Evolutionary conservation across 2,329 filamentous ascomycete species (phyloP), one percentile per base, ranked within the genome.

Genomic region (Lizonia empirigonia): DNA sequence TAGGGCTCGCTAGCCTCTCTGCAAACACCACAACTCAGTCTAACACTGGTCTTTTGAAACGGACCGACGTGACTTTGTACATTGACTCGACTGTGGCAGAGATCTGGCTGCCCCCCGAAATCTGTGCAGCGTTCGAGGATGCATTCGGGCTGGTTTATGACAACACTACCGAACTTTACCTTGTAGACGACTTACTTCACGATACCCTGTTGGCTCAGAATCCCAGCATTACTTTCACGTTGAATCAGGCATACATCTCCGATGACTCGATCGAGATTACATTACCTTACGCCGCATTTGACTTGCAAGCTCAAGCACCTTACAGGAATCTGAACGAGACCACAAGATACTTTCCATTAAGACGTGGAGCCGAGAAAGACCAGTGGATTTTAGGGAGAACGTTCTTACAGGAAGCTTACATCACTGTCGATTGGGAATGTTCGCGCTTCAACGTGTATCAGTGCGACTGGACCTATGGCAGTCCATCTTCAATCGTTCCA

Each of bases 361-460:
- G 83, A 60, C 81, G 81, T 51, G 76, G 82, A 9, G 64, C 78
- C 16, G 77, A 81, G 49, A 77, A 78, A 27, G 76, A 76, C 12
- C 78, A 84, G 56, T 81, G 83, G 67, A 81, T 86, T 10, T 78
- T 90, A 27, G 88, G 88, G 7, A 80, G 86, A 26, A 81, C 83
- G 0, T 90, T 90, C 58, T 73, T 91, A 45, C 88, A 90, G 65
- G 87, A 90, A 69, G 81, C 86, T 2, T 80, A 81, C 53, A 52
- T 81, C 38, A 72, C 70, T 3, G 77, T 79, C 5, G 77, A 81
- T 53, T 80, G 76, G 69, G 78, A 80, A 54, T 70, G 76, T 10
- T 63, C 72, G 20, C 74, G 72, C 26, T 80, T 81, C 65, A 76
- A 75, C 22, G 63, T 81, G 2, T 77, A 74, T 13, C 77, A 76